phyloP scores from a whole-genome alignment of 163 green algal species.

The Chlorella variabilis region DNA sequence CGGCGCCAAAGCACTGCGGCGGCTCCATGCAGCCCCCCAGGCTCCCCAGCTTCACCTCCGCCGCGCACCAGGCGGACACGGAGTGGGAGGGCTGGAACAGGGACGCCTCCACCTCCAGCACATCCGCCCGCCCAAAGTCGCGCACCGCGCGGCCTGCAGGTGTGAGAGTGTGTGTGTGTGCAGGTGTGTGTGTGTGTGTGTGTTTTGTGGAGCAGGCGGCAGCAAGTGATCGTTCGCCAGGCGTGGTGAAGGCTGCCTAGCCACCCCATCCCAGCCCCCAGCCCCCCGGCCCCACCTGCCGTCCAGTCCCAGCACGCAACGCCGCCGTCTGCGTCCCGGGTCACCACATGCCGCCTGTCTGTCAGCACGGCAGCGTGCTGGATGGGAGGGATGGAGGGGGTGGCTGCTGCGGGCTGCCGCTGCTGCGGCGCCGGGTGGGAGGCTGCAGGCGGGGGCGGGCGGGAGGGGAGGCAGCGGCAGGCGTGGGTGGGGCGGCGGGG shows the following conservation, averaged over 20 bases:
- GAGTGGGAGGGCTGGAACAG: constrained; percentile 74
- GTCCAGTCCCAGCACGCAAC: constrained; percentile 85
- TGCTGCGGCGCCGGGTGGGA: constrained; percentile 12
- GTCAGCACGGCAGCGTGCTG: constrained; percentile 60
- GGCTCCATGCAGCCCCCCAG: constrained; percentile 80
- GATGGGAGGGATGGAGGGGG: constrained; percentile 58
- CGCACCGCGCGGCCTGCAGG: constrained; percentile 47
- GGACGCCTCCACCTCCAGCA: constrained; percentile 67
- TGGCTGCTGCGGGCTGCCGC: not conserved
- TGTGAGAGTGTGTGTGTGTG: not conserved
- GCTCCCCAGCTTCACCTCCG: constrained; percentile 61
- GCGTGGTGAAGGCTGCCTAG: not conserved
- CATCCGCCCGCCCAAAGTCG: constrained; percentile 62
- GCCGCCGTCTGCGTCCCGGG: constrained; percentile 65
- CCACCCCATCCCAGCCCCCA: not conserved
- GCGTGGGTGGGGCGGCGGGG: too few relatives aligned
- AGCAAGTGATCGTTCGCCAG: too few relatives aligned
- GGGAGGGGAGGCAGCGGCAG: not conserved
- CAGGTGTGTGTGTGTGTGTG: not conserved
- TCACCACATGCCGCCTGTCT: constrained; percentile 82
- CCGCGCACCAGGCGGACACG: constrained; percentile 83
- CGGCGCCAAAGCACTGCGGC: constrained; percentile 76
- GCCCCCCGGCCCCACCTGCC: constrained; percentile 2
- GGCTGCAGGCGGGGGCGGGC: not conserved
- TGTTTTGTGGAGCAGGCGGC: too few relatives aligned